Evolutionary conservation across 371 early-diverging fungal species (phyloP), one percentile per base, ranked within the genome.

Genomic region (Mucor piriformis): DNA sequence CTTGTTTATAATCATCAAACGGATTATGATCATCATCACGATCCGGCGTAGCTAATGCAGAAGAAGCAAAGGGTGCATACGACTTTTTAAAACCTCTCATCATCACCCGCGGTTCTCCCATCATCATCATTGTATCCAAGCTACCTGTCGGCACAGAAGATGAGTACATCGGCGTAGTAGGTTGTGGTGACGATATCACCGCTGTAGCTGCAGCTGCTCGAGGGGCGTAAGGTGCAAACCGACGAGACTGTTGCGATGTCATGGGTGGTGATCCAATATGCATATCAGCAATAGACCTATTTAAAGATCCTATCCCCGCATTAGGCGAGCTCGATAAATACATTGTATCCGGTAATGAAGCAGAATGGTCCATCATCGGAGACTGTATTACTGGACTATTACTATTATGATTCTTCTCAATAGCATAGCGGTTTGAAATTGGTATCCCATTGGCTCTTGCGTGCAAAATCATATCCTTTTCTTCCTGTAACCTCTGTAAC

Each of bases 401-500:
- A n/a, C n/a, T n/a, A n/a, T n/a, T n/a, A n/a, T n/a, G n/a, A n/a
- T n/a, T n/a, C n/a, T n/a, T n/a, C n/a, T 27, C 50, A 24, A 37
- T 15, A 12, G 50, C 21, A 54, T 52, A 29, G 0, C 54, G 42
- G 56, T 57, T 40, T 27, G 29, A 16, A 54, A 66, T 57, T 21
- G 59, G 59, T 11, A 54, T 54, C 6, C 63, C 63, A 15, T 59
- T 49, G 0, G 50, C 52, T 59, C 56, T 53, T 29, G 63, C 67
- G 52, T 37, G 61, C 34, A 33, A 29, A 33, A 55, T 64, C 46
- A 69, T 64, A 10, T 72, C 70, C 10, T 79, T 72, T 72, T 87
- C 85, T n/a, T 77, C 81, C 63, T 85, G 76, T 3, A 89, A 59
- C 13, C 89, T 67, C 65, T 86, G 82, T 32, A 85, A 66, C 24